Evolutionary conservation across 345 rosid genomes (phyloP).

Genomic region (Eucalyptus erythrocorys): DNA sequence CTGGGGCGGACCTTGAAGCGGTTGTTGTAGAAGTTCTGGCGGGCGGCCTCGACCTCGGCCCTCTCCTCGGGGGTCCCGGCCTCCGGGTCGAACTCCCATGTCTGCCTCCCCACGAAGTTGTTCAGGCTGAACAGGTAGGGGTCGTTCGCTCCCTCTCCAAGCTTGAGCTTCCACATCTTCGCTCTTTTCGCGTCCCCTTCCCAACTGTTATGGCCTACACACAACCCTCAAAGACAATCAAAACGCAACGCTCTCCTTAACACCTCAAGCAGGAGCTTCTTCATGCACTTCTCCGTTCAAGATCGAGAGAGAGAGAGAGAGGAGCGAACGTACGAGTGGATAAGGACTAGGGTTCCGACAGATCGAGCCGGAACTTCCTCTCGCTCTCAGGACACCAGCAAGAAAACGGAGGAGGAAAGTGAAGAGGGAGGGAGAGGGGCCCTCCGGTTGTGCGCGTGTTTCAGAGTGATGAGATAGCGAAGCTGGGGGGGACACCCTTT

Average conservation of each 20-base stretch:
- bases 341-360: background rate
- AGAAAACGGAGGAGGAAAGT: background rate
- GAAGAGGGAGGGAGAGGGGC: background rate
- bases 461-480: background rate
- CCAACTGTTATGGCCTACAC: background rate
- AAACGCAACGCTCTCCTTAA: background rate
- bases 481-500: background rate
- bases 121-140: slow-evolving; percentile 10
- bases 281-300: background rate
- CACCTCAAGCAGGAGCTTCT: background rate
- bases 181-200: background rate
- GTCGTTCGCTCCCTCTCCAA: background rate
- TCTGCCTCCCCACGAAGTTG: slow-evolving; percentile 9
- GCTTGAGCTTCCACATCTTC: slow-evolving; percentile 12
- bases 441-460: too few relatives aligned
- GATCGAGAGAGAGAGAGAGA: background rate
- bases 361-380: background rate
- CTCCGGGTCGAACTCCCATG: slow-evolving; percentile 14
- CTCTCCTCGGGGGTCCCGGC: slow-evolving; percentile 12
- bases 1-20: slow-evolving; percentile 4
- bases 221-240: background rate
- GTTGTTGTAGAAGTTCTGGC: slow-evolving; percentile 7
- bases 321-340: background rate
- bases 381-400: background rate
- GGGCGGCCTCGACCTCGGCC: slow-evolving; percentile 10